phyloP scores from a whole-genome alignment of 2,329 filamentous ascomycete species.

The Penicillium sp. region DNA sequence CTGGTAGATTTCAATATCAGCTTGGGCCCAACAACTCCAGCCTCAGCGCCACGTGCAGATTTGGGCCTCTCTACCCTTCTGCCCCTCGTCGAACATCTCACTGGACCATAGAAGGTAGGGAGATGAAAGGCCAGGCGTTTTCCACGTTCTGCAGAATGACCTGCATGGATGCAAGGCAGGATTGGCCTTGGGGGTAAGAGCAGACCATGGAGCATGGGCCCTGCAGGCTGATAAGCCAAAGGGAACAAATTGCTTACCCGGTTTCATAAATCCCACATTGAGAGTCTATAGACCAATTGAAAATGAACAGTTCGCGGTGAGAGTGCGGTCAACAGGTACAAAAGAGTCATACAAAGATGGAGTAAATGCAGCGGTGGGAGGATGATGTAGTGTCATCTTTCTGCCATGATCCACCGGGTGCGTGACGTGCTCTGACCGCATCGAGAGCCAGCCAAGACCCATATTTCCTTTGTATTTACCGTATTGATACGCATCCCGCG shows the following conservation, averaged over 20 bases:
- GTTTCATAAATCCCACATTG: constrained; percentile 7
- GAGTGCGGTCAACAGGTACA: constrained; percentile 9
- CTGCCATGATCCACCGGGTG: constrained; percentile 40
- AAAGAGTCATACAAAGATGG: constrained; percentile 14
- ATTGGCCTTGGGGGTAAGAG: background rate
- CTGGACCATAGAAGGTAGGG: background rate
- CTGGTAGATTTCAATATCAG: constrained; percentile 19
- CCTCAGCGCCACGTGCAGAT: constrained; percentile 14
- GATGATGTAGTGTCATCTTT: constrained; percentile 41
- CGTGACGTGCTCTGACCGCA: constrained; percentile 41
- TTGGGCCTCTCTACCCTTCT: constrained; percentile 8
- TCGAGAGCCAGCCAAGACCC: constrained; percentile 13
- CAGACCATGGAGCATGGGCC: constrained; percentile 1
- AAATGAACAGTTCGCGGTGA: background rate
- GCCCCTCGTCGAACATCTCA: background rate
- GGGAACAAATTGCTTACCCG: constrained; percentile 28
- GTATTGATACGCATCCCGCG: constrained; percentile 25
- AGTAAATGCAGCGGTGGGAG: constrained; percentile 18
- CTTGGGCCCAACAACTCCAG: constrained; percentile 17
- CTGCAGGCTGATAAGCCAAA: constrained; percentile 20
- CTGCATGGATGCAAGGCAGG: constrained; percentile 18
- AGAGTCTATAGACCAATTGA: constrained; percentile 16
- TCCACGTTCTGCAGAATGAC: constrained; percentile 10
- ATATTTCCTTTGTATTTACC: constrained; percentile 18
- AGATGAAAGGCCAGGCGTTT: background rate